These are phyloP conservation scores for Monilinia fructigena DNA, from an alignment of 2,329 filamentous ascomycete genomes.

Conservation along the genomic window DNA sequence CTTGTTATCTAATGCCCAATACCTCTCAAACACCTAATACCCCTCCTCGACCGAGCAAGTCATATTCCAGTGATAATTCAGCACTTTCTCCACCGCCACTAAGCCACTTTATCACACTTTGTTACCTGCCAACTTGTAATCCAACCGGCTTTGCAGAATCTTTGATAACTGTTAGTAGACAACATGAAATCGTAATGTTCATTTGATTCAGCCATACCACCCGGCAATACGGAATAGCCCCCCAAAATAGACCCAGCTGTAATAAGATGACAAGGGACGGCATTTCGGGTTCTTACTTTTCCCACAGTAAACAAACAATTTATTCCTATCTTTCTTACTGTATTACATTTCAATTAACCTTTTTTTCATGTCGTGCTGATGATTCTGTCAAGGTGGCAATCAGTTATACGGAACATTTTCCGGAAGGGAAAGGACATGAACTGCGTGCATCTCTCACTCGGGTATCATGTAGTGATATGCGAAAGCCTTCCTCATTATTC, in stretches of 20 bases:
- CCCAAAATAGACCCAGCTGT: conserved; percentile 3
- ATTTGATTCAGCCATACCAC: conserved; percentile 3
- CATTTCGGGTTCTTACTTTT: not conserved
- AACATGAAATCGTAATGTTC: not conserved
- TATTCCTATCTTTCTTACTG: not conserved
- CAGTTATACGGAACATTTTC: conserved; percentile 4
- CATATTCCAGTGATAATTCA: not conserved
- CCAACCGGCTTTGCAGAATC: conserved; percentile 4
- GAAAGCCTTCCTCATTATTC: not conserved
- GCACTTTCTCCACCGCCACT: conserved; percentile 9
- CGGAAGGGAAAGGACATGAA: conserved; percentile 10
- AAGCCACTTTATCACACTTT: conserved; percentile 2
- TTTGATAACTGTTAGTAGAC: conserved; percentile 9
- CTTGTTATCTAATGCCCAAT: not conserved
- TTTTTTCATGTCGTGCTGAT: not conserved
- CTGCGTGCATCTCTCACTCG: not conserved
- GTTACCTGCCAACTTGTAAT: conserved; percentile 4
- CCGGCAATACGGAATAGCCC: conserved; percentile 3
- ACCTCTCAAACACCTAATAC: not conserved
- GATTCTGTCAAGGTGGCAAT: conserved; percentile 5
- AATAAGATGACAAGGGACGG: not conserved
- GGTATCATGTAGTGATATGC: conserved; percentile 16
- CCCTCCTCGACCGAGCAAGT: not conserved
- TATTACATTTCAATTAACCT: not conserved
- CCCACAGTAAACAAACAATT: conserved; percentile 11